Percentiles rank a stretch among this genome's conserved stretches.
Evolutionary conservation across 2,329 filamentous ascomycete species (phyloP).

Genomic region (Botrytis squamosa): DNA sequence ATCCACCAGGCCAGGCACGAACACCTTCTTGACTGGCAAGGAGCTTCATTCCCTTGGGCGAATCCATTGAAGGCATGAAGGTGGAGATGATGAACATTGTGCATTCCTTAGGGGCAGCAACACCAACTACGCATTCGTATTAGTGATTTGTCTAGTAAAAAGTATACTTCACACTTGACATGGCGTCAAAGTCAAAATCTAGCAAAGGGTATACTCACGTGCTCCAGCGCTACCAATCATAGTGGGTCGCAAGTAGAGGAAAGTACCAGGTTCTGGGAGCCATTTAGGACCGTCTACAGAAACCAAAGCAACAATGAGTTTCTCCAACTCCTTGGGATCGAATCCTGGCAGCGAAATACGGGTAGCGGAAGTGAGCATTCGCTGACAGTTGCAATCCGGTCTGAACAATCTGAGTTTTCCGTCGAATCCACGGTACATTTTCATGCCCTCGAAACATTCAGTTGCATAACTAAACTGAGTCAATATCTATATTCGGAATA

Average conservation of each 20-base stretch:
- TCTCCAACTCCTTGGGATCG: conserved; percentile 67
- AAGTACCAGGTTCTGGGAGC: conserved; percentile 71
- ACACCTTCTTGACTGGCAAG: conserved; percentile 79
- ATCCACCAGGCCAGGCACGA: conserved; percentile 89
- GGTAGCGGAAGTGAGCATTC: conserved; percentile 51
- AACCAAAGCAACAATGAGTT: conserved; percentile 70
- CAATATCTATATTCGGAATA: not conserved
- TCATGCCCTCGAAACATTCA: conserved; percentile 86
- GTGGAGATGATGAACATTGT: conserved; percentile 79
- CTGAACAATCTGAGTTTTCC: conserved; percentile 63
- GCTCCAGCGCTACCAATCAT: conserved; percentile 80
- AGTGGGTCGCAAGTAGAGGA: conserved; percentile 76
- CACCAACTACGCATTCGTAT: conserved; percentile 55
- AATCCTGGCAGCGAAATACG: conserved; percentile 76
- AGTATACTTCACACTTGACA: not conserved
- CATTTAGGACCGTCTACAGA: conserved; percentile 73
- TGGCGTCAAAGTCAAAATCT: not conserved
- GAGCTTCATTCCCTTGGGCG: conserved; percentile 63
- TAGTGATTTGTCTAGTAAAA: not conserved
- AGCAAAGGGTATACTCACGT: conserved; percentile 33
- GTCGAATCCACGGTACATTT: conserved; percentile 74
- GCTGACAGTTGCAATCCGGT: conserved; percentile 55
- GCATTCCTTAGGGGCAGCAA: conserved; percentile 77
- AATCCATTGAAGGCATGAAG: conserved; percentile 59
- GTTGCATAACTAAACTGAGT: conserved; percentile 62